Evolutionary conservation across 352 stramenopile genomes (phyloP).

Genomic region (Globisporangium recalcitrans): DNA sequence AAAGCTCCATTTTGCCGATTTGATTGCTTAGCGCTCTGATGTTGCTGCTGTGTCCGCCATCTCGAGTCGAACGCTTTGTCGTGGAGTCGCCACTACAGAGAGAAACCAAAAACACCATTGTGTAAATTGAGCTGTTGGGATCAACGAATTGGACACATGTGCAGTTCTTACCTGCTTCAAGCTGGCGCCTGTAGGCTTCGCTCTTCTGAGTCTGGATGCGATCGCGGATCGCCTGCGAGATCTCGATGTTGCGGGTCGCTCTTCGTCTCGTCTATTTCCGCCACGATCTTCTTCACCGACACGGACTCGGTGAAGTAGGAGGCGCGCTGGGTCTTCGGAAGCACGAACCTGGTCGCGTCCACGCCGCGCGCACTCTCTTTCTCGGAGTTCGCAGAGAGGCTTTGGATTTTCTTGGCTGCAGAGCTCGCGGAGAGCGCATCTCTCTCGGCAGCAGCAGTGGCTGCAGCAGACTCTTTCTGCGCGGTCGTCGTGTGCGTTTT

Average conservation of each 20-base stretch:
- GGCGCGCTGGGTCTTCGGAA: slow-evolving; percentile 40
- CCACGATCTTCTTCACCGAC: slow-evolving; percentile 55
- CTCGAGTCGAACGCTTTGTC: slow-evolving; percentile 16
- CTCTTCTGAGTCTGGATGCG: slow-evolving; percentile 37
- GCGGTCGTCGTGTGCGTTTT: slow-evolving; percentile 33
- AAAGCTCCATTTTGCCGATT: not conserved
- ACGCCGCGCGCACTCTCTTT: slow-evolving; percentile 17
- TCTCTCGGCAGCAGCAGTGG: not conserved
- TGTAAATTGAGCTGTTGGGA: too few relatives aligned
- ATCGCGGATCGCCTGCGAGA: slow-evolving; percentile 63
- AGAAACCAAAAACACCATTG: not conserved
- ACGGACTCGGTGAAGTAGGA: slow-evolving; percentile 62
- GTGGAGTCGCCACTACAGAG: slow-evolving; percentile 8
- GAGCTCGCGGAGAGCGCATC: slow-evolving; percentile 15
- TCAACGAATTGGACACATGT: too few relatives aligned
- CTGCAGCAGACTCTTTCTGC: slow-evolving; percentile 16
- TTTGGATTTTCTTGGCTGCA: slow-evolving; percentile 34
- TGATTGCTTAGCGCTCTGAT: not conserved
- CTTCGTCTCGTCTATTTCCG: slow-evolving; percentile 61
- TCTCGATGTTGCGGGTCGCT: slow-evolving; percentile 52
- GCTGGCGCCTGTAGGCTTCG: slow-evolving; percentile 34
- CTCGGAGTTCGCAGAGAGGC: slow-evolving; percentile 22
- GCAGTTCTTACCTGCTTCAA: slow-evolving; percentile 33
- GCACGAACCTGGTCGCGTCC: slow-evolving; percentile 28
- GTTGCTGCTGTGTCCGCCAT: not conserved